Base-by-base conservation (phyloP, 352 stramenopile genomes). In the Thalassiosira allenii region DNA sequence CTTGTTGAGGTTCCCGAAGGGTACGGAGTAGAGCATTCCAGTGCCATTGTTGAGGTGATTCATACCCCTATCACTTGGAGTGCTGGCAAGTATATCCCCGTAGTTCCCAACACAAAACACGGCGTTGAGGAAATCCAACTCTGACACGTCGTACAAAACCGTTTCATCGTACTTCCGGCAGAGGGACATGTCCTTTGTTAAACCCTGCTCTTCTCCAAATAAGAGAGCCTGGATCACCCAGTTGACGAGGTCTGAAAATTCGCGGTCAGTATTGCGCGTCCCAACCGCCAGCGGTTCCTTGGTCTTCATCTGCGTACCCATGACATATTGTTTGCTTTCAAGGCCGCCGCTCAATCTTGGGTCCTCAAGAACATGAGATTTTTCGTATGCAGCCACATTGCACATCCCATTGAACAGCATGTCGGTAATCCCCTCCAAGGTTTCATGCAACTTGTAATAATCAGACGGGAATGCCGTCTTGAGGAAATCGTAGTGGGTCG, bases 41-140 rank as follows among this genome's bases (percentile, higher is more conserved):
- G 47, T 82, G 34, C 64, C 74, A 47, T 77, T 54, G 22, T 82
- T 82, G 37, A 82, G 71, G 33, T 54, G 34, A 32, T 82, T 82
- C 33, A 76, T 82, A 14, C 27, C 33, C 14, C 30, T 12, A 52
- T 33, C 3, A 44, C 37, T 30, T 27, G 20, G 12, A 23, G 1
- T 0, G 23, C 51, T 25, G 32, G 9, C 25, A 27, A 49, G 41
- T 6, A 77, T 2, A n/a, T 83, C 58, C 8, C 5, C 29, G 56
- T 74, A 83, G 57, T 76, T 78, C 9, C 75, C 75, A 12, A 78
- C 75, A 49, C 75, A 83, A 27, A 74, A 69, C 12, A 83, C 58
- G 40, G 66, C 58, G 57, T 74, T 69, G 12, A 78, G 44, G 43
- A 61, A 83, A 43, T 63, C 76, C 59, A 77, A 33, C 2, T 76